Base-by-base conservation (phyloP, 1,139 yeast genomes). In the Torulaspora globosa region DNA sequence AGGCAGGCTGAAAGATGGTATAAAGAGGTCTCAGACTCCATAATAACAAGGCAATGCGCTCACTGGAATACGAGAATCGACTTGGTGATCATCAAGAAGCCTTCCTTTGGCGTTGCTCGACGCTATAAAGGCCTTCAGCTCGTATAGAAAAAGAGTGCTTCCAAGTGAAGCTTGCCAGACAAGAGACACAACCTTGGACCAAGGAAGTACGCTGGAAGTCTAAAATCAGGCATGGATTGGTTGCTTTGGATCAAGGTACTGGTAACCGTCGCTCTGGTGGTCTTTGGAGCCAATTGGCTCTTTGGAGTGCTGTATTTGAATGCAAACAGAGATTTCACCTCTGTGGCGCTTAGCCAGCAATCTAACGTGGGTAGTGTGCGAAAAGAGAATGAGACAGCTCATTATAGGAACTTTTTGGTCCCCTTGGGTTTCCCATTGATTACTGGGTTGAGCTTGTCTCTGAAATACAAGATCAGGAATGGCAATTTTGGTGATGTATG, bases 401-500 rank as follows among this genome's bases (percentile, higher is more conserved):
- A 80, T 11, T 78, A 83, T 60, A 74, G 84, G 53, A 80, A 84
- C 39, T 78, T 76, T 43, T 77, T 81, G 57, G 73, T 81, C 16
- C 86, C 84, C 33, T 75, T 75, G 57, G 80, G 82, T 2, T 67
- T 75, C 49, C 82, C 84, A 0, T 69, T 84, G 36, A 71, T 82
- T 19, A 78, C 84, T 1, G 94, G 94, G 0, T 67, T 84, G 41
- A 79, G 79, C 38, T 74, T 84, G 19, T 71, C 85, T 44, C 72
- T 76, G 41, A 80, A 76, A 29, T 84, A 82, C 63, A 80, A 78
- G 56, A 57, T 82, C 16, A 70, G 92, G 53, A 81, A 81, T 58
- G 92, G 92, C 7, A 81, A 79, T 53, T 65, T 83, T 46, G 74
- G 79, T 56, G 94, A 83, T 64, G 63, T 83, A 3, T 84, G 90